A percentile compares a stretch with the other conserved stretches of the same genome.
These are phyloP conservation scores for Ustilago xerochloae DNA, from an alignment of 1,284 basidiomycete genomes.

Conservation along the genomic window DNA sequence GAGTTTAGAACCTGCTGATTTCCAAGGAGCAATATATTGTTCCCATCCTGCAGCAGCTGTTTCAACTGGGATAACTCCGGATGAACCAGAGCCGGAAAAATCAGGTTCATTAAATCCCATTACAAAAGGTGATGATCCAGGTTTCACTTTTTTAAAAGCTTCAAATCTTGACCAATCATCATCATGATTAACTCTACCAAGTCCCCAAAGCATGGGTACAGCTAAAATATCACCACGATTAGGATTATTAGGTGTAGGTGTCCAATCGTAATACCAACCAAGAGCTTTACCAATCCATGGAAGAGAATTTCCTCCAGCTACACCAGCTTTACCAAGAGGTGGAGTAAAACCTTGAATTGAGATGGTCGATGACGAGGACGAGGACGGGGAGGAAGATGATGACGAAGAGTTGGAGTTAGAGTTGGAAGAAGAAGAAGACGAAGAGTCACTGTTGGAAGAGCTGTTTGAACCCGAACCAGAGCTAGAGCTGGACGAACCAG, in stretches of 20 bases:
- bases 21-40: slow-evolving; percentile 47
- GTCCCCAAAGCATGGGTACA: slow-evolving; percentile 59
- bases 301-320: slow-evolving; percentile 58
- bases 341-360: slow-evolving; percentile 37
- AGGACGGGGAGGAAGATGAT: slow-evolving; percentile 11
- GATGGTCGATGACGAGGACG: slow-evolving; percentile 19
- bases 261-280: slow-evolving; percentile 55
- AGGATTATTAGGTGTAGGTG: slow-evolving; percentile 43
- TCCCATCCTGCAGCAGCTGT: slow-evolving; percentile 54
- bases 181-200: slow-evolving; percentile 48
- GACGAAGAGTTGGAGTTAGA: slow-evolving; percentile 10
- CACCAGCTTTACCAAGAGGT: slow-evolving; percentile 53
- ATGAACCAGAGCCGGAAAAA: slow-evolving; percentile 49
- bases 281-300: slow-evolving; percentile 34
- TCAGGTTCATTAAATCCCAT: slow-evolving; percentile 59
- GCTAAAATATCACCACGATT: slow-evolving; percentile 28
- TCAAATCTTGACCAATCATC: slow-evolving; percentile 49
- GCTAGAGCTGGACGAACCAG: slow-evolving; percentile 9
- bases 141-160: slow-evolving; percentile 50
- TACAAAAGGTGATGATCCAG: slow-evolving; percentile 36
- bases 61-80: slow-evolving; percentile 33
- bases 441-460: slow-evolving; percentile 18
- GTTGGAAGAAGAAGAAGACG: slow-evolving; percentile 10
- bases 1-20: slow-evolving; percentile 45
- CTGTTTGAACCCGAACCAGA: slow-evolving; percentile 12